Conservation (phyloP, 768 basidiomycete genomes). For the Naematelia aurantialba region DNA sequence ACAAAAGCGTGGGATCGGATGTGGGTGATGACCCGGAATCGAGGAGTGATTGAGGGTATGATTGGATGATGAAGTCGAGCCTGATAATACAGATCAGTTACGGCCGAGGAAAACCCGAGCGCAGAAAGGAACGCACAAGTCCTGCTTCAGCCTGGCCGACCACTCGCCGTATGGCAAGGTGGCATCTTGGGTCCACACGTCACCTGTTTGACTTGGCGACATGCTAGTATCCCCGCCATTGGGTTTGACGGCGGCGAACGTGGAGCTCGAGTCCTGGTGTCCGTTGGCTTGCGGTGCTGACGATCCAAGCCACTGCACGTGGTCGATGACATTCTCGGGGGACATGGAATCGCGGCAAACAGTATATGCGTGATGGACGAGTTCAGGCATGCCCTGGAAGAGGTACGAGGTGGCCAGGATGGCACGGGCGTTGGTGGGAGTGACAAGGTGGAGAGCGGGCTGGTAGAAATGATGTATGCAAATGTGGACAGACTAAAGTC, state of each 20-base stretch:
- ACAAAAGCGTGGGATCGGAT: slow-evolving; percentile 21
- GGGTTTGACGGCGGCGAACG: slow-evolving; percentile 2
- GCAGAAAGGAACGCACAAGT: slow-evolving; percentile 30
- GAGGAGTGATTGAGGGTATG: slow-evolving; percentile 5
- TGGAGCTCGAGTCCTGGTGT: neutral
- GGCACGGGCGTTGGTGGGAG: slow-evolving; percentile 73
- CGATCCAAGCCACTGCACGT: slow-evolving; percentile 65
- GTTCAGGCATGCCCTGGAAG: slow-evolving; percentile 80
- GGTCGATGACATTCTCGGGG: slow-evolving; percentile 67
- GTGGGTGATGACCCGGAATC: slow-evolving; percentile 29
- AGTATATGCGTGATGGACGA: slow-evolving; percentile 73
- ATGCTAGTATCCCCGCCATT: slow-evolving; percentile 6
- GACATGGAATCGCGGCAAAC: slow-evolving; percentile 71
- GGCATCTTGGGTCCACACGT: slow-evolving; percentile 4
- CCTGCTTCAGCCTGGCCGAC: slow-evolving; percentile 29
- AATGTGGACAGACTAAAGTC: slow-evolving; percentile 37
- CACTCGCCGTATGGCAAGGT: slow-evolving; percentile 32
- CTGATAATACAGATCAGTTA: neutral
- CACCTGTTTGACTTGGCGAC: too few relatives aligned
- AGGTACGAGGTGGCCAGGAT: slow-evolving; percentile 80
- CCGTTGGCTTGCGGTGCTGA: neutral
- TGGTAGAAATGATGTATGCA: slow-evolving; percentile 66
- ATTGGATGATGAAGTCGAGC: neutral
- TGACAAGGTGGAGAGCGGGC: slow-evolving; percentile 75
- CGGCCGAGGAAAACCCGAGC: neutral